Conservation (phyloP, 2,329 filamentous ascomycete genomes). For the Davidsoniella australis region DNA sequence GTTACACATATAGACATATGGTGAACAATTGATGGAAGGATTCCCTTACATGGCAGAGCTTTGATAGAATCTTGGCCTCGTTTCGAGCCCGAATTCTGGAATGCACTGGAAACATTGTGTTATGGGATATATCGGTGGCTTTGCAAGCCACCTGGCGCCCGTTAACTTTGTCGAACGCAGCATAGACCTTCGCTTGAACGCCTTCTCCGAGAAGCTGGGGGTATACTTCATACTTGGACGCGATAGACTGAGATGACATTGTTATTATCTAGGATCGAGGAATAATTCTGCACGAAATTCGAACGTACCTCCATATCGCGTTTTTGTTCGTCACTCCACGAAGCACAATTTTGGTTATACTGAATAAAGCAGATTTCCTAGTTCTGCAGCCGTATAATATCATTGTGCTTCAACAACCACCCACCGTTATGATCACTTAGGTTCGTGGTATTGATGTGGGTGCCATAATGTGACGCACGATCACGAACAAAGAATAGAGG, state of each 20-base stretch:
- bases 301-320: conserved; percentile 3
- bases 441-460: conserved; percentile 29
- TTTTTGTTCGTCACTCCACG: neutral
- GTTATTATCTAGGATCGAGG: neutral
- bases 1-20: neutral
- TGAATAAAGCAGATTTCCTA: conserved; percentile 23
- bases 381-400: conserved; percentile 27
- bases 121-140: conserved; percentile 11
- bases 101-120: no score
- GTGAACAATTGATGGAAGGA: neutral
- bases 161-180: conserved; percentile 29
- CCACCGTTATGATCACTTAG: conserved; percentile 28
- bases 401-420: conserved; percentile 32
- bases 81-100: conserved; percentile 13
- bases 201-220: conserved; percentile 23
- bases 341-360: conserved; percentile 4
- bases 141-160: conserved; percentile 53
- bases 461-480: conserved; percentile 35
- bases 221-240: conserved; percentile 20
- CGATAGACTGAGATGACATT: conserved; percentile 18
- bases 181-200: conserved; percentile 22
- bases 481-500: conserved; percentile 35
- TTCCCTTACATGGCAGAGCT: conserved; percentile 33
- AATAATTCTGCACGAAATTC: neutral
- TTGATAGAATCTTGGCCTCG: conserved; percentile 29